Evolutionary conservation across 2,329 filamentous ascomycete species (phyloP).

Genomic region (Trichoderma afroharzianum): DNA sequence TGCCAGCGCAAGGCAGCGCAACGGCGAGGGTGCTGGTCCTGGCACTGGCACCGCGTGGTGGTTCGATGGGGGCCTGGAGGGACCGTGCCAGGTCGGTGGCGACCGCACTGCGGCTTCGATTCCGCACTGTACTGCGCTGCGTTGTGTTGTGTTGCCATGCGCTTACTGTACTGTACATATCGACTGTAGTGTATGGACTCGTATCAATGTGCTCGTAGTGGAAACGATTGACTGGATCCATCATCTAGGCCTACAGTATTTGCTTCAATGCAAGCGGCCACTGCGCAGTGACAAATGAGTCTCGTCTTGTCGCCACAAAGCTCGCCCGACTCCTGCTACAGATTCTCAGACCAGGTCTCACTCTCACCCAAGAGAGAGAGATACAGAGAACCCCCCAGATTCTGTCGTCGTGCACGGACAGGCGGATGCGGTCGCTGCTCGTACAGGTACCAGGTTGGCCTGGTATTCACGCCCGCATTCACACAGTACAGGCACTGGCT

Average conservation of each 20-base stretch:
- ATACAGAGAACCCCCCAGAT: neutral
- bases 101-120: neutral
- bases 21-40: neutral
- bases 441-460: neutral
- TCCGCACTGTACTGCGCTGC: neutral
- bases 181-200: no score
- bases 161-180: no score
- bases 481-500: neutral
- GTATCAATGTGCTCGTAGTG: no score
- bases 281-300: neutral
- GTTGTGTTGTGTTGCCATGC: neutral
- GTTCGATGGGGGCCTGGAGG: neutral
- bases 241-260: no score
- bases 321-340: neutral
- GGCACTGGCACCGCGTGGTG: neutral
- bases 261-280: neutral
- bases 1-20: neutral
- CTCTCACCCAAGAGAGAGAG: neutral
- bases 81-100: neutral
- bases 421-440: neutral
- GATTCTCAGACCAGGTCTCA: neutral
- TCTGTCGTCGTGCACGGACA: neutral
- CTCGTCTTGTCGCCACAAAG: neutral
- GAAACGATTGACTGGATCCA: no score
- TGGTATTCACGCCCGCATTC: neutral